These are phyloP conservation scores for Fagopyrum tataricum DNA, from an alignment of 148 eudicot genomes.

Conservation along the genomic window DNA sequence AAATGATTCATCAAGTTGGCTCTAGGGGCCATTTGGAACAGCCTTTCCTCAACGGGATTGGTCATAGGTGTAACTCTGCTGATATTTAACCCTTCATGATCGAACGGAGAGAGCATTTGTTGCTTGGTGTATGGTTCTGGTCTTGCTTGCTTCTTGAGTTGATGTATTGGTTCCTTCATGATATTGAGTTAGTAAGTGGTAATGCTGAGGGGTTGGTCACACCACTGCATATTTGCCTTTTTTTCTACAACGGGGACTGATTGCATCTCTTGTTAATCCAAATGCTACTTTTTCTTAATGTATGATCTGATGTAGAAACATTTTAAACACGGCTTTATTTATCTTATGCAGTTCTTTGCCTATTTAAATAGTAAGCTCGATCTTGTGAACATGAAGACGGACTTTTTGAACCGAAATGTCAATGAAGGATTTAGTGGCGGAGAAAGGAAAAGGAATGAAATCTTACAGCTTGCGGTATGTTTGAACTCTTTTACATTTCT, in stretches of 20 bases:
- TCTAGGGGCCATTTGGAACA: not conserved
- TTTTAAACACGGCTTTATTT: not conserved
- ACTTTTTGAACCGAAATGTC: conserved; percentile 86
- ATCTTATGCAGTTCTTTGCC: conserved; percentile 64
- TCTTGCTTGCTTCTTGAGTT: not conserved
- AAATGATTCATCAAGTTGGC: not conserved
- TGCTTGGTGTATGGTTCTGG: not conserved
- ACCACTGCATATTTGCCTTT: not conserved
- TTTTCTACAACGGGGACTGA: not conserved
- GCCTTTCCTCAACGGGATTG: not conserved
- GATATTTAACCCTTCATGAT: not conserved
- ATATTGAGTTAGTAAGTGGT: not conserved
- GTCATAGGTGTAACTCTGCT: not conserved
- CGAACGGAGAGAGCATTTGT: not conserved
- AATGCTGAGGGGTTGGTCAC: not conserved
- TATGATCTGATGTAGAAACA: not conserved
- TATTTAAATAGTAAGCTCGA: conserved; percentile 74
- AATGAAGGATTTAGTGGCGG: conserved; percentile 99
- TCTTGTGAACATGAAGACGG: conserved; percentile 84
- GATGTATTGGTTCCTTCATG: not conserved
- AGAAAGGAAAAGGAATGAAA: conserved; percentile 94
- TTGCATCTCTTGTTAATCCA: not conserved
- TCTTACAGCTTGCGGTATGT: conserved; percentile 93
- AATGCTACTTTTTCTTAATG: not conserved
- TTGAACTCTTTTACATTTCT: not conserved